A percentile compares a stretch with the other conserved stretches of the same genome.
These are phyloP conservation scores for Trichoderma citrinoviride DNA, from an alignment of 2,329 filamentous ascomycete genomes.

Conservation along the genomic window DNA sequence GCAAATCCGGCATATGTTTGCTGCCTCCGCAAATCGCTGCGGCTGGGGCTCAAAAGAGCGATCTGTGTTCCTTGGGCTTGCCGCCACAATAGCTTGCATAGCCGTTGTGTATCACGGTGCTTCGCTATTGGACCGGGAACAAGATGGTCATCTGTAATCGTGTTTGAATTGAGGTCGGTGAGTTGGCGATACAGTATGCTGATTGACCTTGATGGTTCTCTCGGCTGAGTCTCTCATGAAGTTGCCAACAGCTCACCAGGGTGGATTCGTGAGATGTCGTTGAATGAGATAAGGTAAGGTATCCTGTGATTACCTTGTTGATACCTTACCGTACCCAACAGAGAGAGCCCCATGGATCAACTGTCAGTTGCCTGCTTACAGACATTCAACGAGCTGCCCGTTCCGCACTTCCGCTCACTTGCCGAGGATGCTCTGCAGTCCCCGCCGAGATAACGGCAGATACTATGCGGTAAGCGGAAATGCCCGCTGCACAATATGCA, in stretches of 20 bases:
- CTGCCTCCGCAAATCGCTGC: neutral
- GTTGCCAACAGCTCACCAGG: too few species aligned
- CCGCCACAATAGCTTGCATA: neutral
- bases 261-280: too few species aligned
- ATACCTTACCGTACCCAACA: too few species aligned
- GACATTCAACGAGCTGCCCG: too few species aligned
- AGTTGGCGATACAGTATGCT: neutral
- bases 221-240: too few species aligned
- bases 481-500: neutral
- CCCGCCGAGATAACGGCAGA: neutral
- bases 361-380: too few species aligned
- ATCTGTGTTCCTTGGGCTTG: neutral
- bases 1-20: neutral
- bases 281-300: too few species aligned
- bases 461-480: neutral
- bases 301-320: too few species aligned
- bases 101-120: neutral
- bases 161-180: neutral
- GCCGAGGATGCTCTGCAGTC: neutral
- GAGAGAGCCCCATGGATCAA: too few species aligned
- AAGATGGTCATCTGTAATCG: neutral
- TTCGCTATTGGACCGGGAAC: slow-evolving; percentile 7
- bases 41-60: neutral
- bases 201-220: too few species aligned
- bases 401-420: neutral